A percentile compares a stretch with the other conserved stretches of the same genome.
Conservation (phyloP, 352 stramenopile genomes). For the Pythium volutum region DNA sequence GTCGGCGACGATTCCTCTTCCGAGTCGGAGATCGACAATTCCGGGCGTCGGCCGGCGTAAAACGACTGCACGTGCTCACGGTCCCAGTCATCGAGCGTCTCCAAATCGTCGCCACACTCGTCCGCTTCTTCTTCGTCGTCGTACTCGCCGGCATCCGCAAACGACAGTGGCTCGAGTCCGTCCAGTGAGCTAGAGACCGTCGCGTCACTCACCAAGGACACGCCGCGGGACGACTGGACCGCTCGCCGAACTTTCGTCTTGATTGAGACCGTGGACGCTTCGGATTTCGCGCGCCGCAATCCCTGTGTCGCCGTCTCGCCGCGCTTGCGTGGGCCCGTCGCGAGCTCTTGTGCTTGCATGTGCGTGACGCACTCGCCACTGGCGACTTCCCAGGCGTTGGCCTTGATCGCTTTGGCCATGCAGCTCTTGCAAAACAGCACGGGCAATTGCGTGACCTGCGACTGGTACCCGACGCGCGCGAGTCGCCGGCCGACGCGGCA, state of each 20-base stretch:
- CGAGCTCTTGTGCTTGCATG: not conserved
- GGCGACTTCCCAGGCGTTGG: slow-evolving; percentile 16
- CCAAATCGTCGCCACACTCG: slow-evolving; percentile 3
- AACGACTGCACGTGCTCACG: slow-evolving; percentile 23
- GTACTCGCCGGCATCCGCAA: not conserved
- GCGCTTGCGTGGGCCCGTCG: not conserved
- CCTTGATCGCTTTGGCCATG: slow-evolving; percentile 14
- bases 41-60: slow-evolving; percentile 6
- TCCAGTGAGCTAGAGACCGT: slow-evolving; percentile 16
- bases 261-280: not conserved
- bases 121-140: not conserved
- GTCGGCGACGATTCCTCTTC: slow-evolving; percentile 8
- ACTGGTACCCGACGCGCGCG: slow-evolving; percentile 4
- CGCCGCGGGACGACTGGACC: not conserved
- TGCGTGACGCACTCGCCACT: slow-evolving; percentile 5
- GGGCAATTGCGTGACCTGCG: slow-evolving; percentile 14
- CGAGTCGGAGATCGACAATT: slow-evolving; percentile 11
- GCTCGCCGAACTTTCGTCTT: not conserved
- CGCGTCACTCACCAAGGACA: slow-evolving; percentile 11
- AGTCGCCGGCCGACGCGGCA: slow-evolving; percentile 20
- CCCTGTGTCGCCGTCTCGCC: not conserved
- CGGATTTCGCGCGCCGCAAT: not conserved
- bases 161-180: slow-evolving; percentile 9
- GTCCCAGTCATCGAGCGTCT: slow-evolving; percentile 27
- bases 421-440: slow-evolving; percentile 25